Base-by-base conservation (phyloP, 192 early-diverging fungal species). In the Linnemannia schmuckeri region DNA sequence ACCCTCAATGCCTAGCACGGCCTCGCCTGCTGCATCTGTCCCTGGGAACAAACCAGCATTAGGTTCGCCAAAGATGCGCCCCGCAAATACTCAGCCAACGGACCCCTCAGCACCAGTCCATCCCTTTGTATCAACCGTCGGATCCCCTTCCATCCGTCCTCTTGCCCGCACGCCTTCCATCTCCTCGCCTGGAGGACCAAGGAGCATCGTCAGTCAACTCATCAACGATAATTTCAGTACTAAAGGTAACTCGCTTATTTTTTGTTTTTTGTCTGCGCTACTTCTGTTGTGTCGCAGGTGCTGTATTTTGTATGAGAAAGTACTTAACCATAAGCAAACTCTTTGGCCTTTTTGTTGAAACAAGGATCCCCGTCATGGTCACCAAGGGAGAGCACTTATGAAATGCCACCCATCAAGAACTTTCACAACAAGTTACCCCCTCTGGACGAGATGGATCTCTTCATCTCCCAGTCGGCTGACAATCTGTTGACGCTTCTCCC, bases 361-460 rank as follows among this genome's bases (percentile, higher is more conserved):
- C 41, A 44, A 52, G 82, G 74, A 10, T 84, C 77, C 0, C 82
- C 82, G 46, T 35, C 33, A 18, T 84, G 82, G 82, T 84, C 82
- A 7, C 82, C 82, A 18, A 75, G 37, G 20, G 82, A 84, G 42
- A 76, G 82, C 63, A 79, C 72, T 4, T 84, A 79, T 72, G 77
- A 44, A 2, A 20, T 75, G 6, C 76, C 82, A 27, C 24, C 72
- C n/a, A 78, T 27, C 72, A 78, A 61, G 35, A 47, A 33, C 55
- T 79, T 84, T 49, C 71, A 78, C 52, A 84, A 84, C 74, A 84
- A 79, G 44, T 61, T 84, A 13, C 82, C 82, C 6, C 73, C 82
- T 8, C 46, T 84, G 7, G 82, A 84, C 10, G 74, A 84, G 35
- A 84, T 84, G 82, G 82, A 84, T 30, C 63, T 79, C 2, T 84